These are phyloP conservation scores for Lentithecium fluviatile DNA, from an alignment of 495 filamentous ascomycete genomes.

Conservation along the genomic window DNA sequence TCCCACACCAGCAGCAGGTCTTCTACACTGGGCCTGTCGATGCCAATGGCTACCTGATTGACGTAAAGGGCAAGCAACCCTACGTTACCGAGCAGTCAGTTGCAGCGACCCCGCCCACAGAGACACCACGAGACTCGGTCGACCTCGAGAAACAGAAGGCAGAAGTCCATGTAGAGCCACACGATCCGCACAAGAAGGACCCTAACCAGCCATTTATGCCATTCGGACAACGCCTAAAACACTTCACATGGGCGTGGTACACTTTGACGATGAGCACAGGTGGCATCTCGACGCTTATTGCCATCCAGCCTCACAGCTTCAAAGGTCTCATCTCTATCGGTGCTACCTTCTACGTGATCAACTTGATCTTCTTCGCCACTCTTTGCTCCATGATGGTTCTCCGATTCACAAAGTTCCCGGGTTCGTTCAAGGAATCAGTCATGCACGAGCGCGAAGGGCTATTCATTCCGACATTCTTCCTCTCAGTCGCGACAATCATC, in stretches of 20 bases:
- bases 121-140: conserved; percentile 15
- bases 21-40: background rate
- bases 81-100: conserved; percentile 7
- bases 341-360: conserved; percentile 59
- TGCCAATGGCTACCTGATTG: background rate
- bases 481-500: conserved; percentile 63
- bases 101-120: conserved; percentile 3
- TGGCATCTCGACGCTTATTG: conserved; percentile 62
- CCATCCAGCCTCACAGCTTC: conserved; percentile 58
- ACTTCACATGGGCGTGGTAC: conserved; percentile 76
- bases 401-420: conserved; percentile 57
- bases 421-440: conserved; percentile 55
- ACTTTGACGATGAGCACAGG: conserved; percentile 67
- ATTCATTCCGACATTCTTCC: conserved; percentile 67
- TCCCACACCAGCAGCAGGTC: background rate
- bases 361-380: conserved; percentile 58
- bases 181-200: conserved; percentile 20
- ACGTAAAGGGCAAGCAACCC: conserved; percentile 14
- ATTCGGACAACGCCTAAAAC: conserved; percentile 55
- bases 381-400: conserved; percentile 53
- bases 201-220: conserved; percentile 20
- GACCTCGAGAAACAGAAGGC: conserved; percentile 21
- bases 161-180: background rate
- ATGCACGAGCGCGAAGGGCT: conserved; percentile 63
- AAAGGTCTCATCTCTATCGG: conserved; percentile 58